phyloP scores from a whole-genome alignment of 2,329 filamentous ascomycete genomes.

The Lecanicillium sp. region DNA sequence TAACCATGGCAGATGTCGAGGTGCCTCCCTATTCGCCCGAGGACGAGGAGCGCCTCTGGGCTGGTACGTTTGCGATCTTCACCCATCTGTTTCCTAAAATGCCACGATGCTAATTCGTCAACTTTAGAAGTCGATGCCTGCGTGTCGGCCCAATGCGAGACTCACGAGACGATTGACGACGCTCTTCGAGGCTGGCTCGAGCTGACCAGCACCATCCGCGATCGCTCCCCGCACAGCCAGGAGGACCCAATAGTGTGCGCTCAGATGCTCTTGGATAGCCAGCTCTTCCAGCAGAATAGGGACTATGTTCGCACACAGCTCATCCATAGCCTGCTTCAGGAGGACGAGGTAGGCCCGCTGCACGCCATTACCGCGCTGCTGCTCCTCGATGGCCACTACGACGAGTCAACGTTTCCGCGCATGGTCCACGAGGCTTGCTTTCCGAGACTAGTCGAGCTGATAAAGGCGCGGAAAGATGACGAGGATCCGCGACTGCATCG shows the following conservation, averaged over 20 bases:
- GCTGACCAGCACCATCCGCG: slow-evolving; percentile 68
- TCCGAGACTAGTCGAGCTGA: slow-evolving; percentile 70
- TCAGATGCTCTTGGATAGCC: slow-evolving; percentile 67
- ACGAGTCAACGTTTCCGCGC: slow-evolving; percentile 72
- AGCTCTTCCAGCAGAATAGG: slow-evolving; percentile 63
- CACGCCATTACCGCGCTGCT: slow-evolving; percentile 78
- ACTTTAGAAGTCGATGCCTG: slow-evolving; percentile 38
- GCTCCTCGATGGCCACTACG: slow-evolving; percentile 72
- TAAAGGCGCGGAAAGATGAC: slow-evolving; percentile 56
- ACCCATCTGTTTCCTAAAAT: background rate
- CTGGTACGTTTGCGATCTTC: slow-evolving; percentile 45
- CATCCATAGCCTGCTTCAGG: slow-evolving; percentile 81
- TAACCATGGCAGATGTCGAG: slow-evolving; percentile 55
- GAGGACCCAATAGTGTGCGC: slow-evolving; percentile 75
- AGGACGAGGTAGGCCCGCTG: slow-evolving; percentile 74
- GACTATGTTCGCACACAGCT: slow-evolving; percentile 91
- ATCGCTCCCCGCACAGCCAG: slow-evolving; percentile 65
- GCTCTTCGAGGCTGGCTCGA: slow-evolving; percentile 75
- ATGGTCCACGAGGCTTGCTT: slow-evolving; percentile 88
- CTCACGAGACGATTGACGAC: slow-evolving; percentile 65
- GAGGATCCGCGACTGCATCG: slow-evolving; percentile 67
- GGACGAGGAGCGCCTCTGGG: slow-evolving; percentile 82
- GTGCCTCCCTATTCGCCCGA: slow-evolving; percentile 55
- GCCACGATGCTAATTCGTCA: too few relatives aligned
- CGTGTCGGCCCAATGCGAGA: slow-evolving; percentile 37